Conservation (phyloP, 106 monocot species). For the Phalaenopsis aphrodite region DNA sequence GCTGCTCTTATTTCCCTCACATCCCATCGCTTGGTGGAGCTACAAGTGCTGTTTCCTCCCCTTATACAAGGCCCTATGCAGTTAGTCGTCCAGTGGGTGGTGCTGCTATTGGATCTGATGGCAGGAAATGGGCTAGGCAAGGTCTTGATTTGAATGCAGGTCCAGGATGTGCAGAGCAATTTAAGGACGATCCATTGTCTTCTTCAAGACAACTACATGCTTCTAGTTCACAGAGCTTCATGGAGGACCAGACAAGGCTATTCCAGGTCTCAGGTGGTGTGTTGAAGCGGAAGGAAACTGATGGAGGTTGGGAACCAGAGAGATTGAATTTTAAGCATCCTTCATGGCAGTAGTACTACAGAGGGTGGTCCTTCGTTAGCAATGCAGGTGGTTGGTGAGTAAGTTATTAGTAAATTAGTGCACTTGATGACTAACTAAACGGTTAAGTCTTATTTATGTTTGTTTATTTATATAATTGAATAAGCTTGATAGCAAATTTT, state of each 20-base stretch:
- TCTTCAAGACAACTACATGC: constrained; percentile 25
- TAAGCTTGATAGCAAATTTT: no score
- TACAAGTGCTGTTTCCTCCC: constrained; percentile 6
- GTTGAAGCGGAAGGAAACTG: constrained; percentile 66
- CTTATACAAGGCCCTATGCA: constrained; percentile 25
- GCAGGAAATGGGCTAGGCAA: constrained; percentile 37
- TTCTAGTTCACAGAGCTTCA: constrained; percentile 29
- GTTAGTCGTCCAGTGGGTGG: constrained; percentile 34
- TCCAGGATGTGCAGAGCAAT: constrained; percentile 42
- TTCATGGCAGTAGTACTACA: constrained; percentile 25
- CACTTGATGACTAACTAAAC: no score
- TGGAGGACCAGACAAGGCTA: constrained; percentile 46
- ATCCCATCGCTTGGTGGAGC: constrained; percentile 18
- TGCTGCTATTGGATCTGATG: constrained; percentile 20
- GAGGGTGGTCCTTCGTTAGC: background rate
- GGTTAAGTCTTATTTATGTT: no score
- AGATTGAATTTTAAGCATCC: constrained; percentile 44
- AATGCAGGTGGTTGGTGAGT: background rate
- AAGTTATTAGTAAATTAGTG: background rate
- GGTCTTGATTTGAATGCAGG: constrained; percentile 77
- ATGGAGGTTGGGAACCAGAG: constrained; percentile 60
- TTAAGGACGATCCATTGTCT: constrained; percentile 25
- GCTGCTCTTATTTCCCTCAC: constrained; percentile 31
- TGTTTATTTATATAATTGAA: no score
- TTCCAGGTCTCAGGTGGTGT: constrained; percentile 26